Base-by-base conservation (phyloP, 2,329 filamentous ascomycete species). In the Herpotrichia juniperi region DNA sequence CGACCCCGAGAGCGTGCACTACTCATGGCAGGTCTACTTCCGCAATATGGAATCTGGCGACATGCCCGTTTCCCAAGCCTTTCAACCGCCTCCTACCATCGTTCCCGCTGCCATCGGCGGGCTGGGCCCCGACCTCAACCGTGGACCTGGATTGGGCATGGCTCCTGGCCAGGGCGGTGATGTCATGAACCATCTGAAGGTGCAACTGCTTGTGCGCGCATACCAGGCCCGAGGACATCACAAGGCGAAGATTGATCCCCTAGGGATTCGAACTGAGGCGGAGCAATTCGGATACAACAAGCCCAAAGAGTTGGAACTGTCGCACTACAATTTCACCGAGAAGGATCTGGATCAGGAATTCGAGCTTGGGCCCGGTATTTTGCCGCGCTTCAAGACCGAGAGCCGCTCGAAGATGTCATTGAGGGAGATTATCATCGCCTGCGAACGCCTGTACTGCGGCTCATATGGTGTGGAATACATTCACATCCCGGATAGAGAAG, bases 11-110 rank as follows among this genome's bases (percentile, higher is more conserved):
- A 96, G 91, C 72, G 94, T 99, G 53, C 94, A 99, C 78, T 84
- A 96, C 68, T 99, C 94, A 75, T 99, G 94, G 94, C 93, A 96
- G 80, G 88, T 96, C 73, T 99, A 99, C 84, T 99, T 99, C 85
- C 91, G 88, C 80, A 99, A 99, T 80, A 97, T 99, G 90, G 94
- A 99, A 82, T 90, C 87, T 62, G 94, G 94, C 75, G 90, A 94
- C 71, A 97, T 99, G 91, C 93, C 93, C 73, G 91, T 96, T 73
- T 94, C 93, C 58, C 90, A 96, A 78, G 94, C 94, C 64, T 99
- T 99, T 82, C 92, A 92, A 62, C 93, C 94, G 62, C 94, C 94
- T 42, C 94, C 94, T 14, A 96, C 90, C 64, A 86, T 99, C 63
- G 88, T 97, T 46, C 91, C 93, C 50, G 85, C 86, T 62, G 88